Evolutionary conservation across 768 basidiomycete species (phyloP).

Genomic region (Phaffia tasmanica): DNA sequence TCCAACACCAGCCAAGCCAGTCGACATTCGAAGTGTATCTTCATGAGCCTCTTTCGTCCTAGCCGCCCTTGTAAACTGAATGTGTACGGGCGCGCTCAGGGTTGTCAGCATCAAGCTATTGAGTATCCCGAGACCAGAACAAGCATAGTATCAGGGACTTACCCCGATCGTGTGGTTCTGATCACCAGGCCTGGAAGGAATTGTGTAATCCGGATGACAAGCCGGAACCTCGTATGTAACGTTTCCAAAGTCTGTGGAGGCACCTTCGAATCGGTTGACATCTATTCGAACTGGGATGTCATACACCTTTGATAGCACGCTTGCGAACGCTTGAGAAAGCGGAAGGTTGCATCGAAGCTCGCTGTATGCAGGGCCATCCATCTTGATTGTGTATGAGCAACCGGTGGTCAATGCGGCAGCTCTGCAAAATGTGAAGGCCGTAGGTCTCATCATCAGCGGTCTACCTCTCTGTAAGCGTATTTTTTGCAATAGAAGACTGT

Average conservation of each 20-base stretch:
- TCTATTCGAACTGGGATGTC: constrained; percentile 5
- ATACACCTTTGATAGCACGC: constrained; percentile 30
- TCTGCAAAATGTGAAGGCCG: constrained; percentile 1
- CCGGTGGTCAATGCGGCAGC: constrained; percentile 29
- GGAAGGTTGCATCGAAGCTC: constrained; percentile 25
- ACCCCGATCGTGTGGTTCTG: constrained; percentile 14
- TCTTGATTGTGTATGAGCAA: constrained; percentile 26
- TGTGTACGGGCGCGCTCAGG: constrained; percentile 23
- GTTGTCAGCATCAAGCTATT: background rate
- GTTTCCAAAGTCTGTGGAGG: constrained; percentile 12
- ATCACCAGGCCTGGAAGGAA: background rate
- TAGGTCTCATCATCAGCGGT: background rate
- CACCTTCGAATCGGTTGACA: background rate
- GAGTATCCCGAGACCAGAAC: background rate
- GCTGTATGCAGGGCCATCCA: constrained; percentile 23
- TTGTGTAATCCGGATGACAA: constrained; percentile 15
- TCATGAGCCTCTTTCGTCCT: constrained; percentile 31
- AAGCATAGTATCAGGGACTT: no score
- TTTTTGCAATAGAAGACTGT: constrained; percentile 44
- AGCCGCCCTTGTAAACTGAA: constrained; percentile 29
- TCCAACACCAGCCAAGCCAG: constrained; percentile 29
- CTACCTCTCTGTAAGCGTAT: background rate
- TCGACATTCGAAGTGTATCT: constrained; percentile 30
- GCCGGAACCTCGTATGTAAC: constrained; percentile 13
- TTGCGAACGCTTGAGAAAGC: constrained; percentile 10